A percentile compares a stretch with the other conserved stretches of the same genome.
Evolutionary conservation across 495 filamentous ascomycete genomes (phyloP).

Genomic region (Symbiotaphrina buchneri): DNA sequence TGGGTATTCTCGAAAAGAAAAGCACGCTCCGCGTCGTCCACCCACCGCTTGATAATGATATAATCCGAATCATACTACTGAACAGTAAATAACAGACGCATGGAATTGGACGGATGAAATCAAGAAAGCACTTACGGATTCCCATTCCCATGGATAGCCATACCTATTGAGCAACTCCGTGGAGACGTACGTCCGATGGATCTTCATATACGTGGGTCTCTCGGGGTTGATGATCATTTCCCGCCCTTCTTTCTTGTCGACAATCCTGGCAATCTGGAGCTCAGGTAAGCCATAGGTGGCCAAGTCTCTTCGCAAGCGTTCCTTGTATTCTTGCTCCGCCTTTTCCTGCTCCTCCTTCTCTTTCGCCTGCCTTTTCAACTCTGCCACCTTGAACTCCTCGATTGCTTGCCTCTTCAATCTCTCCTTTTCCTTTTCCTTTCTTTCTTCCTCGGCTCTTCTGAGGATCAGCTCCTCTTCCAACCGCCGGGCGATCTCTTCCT

Average conservation of each 20-base stretch:
- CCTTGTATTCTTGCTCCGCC: conserved; percentile 5
- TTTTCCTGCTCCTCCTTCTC: conserved; percentile 8
- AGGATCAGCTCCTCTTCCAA: conserved; percentile 6
- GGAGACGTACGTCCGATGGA: conserved; percentile 23
- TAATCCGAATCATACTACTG: conserved; percentile 41
- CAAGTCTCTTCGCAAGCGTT: conserved; percentile 5
- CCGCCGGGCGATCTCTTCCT: conserved; percentile 19
- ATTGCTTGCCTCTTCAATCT: conserved; percentile 22
- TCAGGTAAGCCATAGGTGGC: neutral
- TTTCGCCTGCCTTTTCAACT: conserved; percentile 21
- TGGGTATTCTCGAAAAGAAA: conserved; percentile 50
- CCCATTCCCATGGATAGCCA: conserved; percentile 26
- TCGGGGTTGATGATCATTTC: neutral
- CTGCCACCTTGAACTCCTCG: conserved; percentile 29
- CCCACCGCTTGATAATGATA: conserved; percentile 56
- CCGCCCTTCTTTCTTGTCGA: neutral
- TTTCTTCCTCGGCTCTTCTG: conserved; percentile 10
- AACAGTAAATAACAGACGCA: too few relatives aligned
- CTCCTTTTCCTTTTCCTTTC: conserved; percentile 24
- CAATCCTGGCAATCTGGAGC: neutral
- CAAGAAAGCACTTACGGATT: conserved; percentile 21
- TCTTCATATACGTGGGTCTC: neutral
- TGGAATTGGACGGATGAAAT: neutral
- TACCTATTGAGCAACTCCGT: conserved; percentile 24
- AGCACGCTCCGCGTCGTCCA: conserved; percentile 48